Evolutionary conservation across 2,329 filamentous ascomycete genomes (phyloP).

Genomic region (Hypomyces perniciosus): DNA sequence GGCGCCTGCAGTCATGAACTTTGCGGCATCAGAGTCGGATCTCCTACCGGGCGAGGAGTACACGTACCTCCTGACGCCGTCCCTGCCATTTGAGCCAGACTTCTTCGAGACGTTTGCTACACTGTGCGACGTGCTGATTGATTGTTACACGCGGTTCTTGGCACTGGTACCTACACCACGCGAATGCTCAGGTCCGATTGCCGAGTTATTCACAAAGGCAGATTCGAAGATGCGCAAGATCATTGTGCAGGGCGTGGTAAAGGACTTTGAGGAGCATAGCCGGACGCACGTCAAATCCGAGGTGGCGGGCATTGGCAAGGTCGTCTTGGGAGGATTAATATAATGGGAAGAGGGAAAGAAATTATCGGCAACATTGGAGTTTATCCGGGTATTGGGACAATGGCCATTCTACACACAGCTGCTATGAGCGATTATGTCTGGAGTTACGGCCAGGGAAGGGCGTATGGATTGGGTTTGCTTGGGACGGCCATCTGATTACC

Average conservation of each 20-base stretch:
- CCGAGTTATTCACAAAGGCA: constrained; percentile 84
- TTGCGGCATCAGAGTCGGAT: constrained; percentile 56
- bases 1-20: constrained; percentile 44
- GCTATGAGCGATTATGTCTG: not conserved
- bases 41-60: constrained; percentile 81
- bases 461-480: not conserved
- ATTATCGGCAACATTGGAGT: not conserved
- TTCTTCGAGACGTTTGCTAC: constrained; percentile 96
- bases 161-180: constrained; percentile 68
- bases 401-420: not conserved
- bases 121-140: constrained; percentile 89
- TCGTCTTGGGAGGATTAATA: constrained; percentile 84
- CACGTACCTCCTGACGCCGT: constrained; percentile 80
- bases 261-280: constrained; percentile 89
- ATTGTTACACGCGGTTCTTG: constrained; percentile 78
- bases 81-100: constrained; percentile 90
- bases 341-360: constrained; percentile 24
- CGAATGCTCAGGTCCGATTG: constrained; percentile 63
- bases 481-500: not conserved
- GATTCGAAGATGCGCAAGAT: constrained; percentile 83
- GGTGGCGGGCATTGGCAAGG: constrained; percentile 77
- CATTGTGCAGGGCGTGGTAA: constrained; percentile 76
- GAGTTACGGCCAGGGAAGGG: not conserved
- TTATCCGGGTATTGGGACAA: not conserved
- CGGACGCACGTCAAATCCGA: constrained; percentile 71